Conservation (phyloP, 179 eudicot species). For the Dionaea muscipula region DNA sequence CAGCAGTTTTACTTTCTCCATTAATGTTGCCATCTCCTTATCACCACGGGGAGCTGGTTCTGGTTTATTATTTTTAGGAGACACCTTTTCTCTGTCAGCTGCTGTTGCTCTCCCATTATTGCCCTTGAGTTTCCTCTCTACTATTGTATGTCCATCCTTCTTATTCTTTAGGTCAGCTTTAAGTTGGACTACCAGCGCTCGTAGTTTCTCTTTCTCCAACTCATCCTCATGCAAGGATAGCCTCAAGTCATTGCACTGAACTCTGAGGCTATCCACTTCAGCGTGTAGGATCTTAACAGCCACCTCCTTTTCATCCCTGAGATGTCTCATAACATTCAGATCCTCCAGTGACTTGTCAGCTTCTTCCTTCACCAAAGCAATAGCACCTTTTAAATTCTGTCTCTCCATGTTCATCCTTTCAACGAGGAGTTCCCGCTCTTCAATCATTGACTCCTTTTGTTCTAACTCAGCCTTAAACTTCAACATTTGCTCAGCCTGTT, state of each 20-base stretch:
- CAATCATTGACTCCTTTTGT: constrained; percentile 23
- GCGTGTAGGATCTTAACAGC: constrained; percentile 26
- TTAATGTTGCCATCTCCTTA: constrained; percentile 52
- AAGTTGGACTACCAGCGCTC: constrained; percentile 43
- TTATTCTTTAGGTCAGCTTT: constrained; percentile 47
- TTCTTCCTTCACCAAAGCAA: constrained; percentile 26
- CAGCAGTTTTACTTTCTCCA: constrained; percentile 55
- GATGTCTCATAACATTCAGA: constrained; percentile 23
- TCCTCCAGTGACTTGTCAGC: constrained; percentile 39
- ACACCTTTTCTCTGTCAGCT: constrained; percentile 27
- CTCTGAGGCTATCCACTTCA: constrained; percentile 39
- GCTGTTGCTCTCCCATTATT: constrained; percentile 16
- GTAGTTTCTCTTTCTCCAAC: constrained; percentile 50
- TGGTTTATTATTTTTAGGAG: constrained; percentile 31
- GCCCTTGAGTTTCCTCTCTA: constrained; percentile 63
- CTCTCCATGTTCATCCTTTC: constrained; percentile 23
- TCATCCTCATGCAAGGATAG: constrained; percentile 40
- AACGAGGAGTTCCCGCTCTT: constrained; percentile 34
- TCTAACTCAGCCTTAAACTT: constrained; percentile 27
- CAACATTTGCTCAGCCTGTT: constrained; percentile 21
- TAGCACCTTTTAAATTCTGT: constrained; percentile 21
- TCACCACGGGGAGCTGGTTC: constrained; percentile 21
- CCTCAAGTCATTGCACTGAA: constrained; percentile 32
- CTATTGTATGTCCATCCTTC: constrained; percentile 39
- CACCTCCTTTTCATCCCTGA: constrained; percentile 42